Conservation (phyloP, 2,329 filamentous ascomycete genomes). For the Scedosporium apiospermum region DNA sequence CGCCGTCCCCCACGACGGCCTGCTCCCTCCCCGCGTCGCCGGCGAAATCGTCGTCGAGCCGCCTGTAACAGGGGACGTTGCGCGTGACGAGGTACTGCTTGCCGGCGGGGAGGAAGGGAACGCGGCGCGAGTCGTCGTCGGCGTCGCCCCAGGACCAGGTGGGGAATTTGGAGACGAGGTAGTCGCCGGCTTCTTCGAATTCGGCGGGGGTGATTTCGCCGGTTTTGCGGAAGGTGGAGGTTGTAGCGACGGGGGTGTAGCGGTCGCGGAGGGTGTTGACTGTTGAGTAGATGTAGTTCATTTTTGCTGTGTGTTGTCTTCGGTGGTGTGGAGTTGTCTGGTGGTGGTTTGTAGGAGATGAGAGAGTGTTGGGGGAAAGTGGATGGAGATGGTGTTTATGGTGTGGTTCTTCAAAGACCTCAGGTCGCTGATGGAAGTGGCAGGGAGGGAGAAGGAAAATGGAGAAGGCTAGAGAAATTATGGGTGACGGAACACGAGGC, state of each 20-base stretch:
- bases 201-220: constrained; percentile 97
- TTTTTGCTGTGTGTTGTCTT: constrained; percentile 25
- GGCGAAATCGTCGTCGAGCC: constrained; percentile 88
- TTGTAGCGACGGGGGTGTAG: constrained; percentile 81
- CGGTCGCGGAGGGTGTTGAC: constrained; percentile 87
- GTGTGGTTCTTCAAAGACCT: too few species aligned
- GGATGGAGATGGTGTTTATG: too few species aligned
- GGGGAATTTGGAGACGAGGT: constrained; percentile 97
- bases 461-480: too few species aligned
- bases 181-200: constrained; percentile 92
- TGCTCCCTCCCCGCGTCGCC: constrained; percentile 81
- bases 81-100: constrained; percentile 96
- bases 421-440: too few species aligned
- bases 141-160: constrained; percentile 96
- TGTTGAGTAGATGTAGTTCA: constrained; percentile 89
- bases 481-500: too few species aligned
- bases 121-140: constrained; percentile 68
- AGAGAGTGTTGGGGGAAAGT: too few species aligned
- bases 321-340: background rate
- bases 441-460: too few species aligned
- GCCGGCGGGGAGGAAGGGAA: constrained; percentile 69
- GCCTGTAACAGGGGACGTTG: constrained; percentile 85
- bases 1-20: constrained; percentile 72
- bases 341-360: background rate
- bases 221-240: constrained; percentile 85